Percentiles rank a stretch among this genome's conserved stretches.
These are phyloP conservation scores for Psilocybe sp. DNA, from an alignment of 768 basidiomycete genomes.

Conservation along the genomic window DNA sequence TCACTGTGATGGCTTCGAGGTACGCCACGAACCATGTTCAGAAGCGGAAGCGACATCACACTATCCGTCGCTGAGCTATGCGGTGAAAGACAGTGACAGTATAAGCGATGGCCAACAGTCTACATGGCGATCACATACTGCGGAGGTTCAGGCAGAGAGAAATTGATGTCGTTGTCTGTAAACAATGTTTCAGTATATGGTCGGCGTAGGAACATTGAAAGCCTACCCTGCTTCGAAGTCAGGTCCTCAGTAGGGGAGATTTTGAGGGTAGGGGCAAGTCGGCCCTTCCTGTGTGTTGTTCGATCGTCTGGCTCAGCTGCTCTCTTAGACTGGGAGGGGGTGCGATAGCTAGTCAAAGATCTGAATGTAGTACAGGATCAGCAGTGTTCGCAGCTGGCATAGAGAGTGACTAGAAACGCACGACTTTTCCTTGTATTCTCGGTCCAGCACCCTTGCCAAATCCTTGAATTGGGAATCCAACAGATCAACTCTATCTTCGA, in stretches of 20 bases:
- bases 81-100: constrained; percentile 2
- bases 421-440: constrained; percentile 37
- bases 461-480: constrained; percentile 43
- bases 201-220: constrained; percentile 1
- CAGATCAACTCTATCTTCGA: constrained; percentile 27
- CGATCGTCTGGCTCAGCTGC: constrained; percentile 11
- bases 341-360: constrained; percentile 10
- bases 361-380: background rate
- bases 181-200: background rate
- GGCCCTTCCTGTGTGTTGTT: constrained; percentile 10
- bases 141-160: constrained; percentile 23
- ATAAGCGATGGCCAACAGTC: constrained; percentile 3
- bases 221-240: constrained; percentile 11
- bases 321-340: constrained; percentile 11
- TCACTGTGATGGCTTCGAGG: constrained; percentile 44
- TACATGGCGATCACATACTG: constrained; percentile 16
- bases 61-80: constrained; percentile 41
- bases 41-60: constrained; percentile 47
- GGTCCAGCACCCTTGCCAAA: constrained; percentile 38
- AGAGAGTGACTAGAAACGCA: constrained; percentile 17
- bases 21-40: constrained; percentile 44
- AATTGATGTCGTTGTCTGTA: background rate
- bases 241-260: constrained; percentile 16
- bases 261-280: constrained; percentile 14
- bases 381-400: background rate